Evolutionary conservation across 352 stramenopile species (phyloP).

Genomic region (Vaucheria bursata): DNA sequence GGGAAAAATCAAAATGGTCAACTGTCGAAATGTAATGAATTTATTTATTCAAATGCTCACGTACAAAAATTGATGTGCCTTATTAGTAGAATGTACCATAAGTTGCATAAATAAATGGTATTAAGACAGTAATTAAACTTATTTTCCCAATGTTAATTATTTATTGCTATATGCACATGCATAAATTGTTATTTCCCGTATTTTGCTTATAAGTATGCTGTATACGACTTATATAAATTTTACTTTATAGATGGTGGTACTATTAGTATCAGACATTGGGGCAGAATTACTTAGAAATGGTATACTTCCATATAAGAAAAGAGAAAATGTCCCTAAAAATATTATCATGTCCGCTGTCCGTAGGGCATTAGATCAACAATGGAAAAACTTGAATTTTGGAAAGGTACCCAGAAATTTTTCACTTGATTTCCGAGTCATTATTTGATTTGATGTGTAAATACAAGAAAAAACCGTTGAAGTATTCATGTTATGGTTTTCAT

Average conservation of each 20-base stretch:
- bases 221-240: background rate
- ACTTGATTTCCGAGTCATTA: background rate
- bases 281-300: background rate
- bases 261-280: slow-evolving; percentile 13
- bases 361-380: slow-evolving; percentile 1
- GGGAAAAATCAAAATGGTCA: background rate
- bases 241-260: slow-evolving; percentile 6
- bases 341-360: background rate
- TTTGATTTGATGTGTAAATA: background rate
- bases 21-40: slow-evolving; percentile 2
- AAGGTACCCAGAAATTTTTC: too few species aligned
- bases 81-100: background rate
- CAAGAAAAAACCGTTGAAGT: background rate
- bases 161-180: background rate
- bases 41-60: background rate
- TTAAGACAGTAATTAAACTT: background rate
- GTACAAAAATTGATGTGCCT: background rate
- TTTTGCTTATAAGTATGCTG: background rate
- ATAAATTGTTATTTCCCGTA: background rate
- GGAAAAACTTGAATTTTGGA: background rate
- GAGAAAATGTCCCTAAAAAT: background rate
- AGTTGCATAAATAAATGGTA: background rate
- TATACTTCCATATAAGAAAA: background rate
- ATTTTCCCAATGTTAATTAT: background rate
- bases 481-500: background rate